These are phyloP conservation scores for Byssothecium circinans DNA, from an alignment of 2,329 filamentous ascomycete species.

Conservation along the genomic window DNA sequence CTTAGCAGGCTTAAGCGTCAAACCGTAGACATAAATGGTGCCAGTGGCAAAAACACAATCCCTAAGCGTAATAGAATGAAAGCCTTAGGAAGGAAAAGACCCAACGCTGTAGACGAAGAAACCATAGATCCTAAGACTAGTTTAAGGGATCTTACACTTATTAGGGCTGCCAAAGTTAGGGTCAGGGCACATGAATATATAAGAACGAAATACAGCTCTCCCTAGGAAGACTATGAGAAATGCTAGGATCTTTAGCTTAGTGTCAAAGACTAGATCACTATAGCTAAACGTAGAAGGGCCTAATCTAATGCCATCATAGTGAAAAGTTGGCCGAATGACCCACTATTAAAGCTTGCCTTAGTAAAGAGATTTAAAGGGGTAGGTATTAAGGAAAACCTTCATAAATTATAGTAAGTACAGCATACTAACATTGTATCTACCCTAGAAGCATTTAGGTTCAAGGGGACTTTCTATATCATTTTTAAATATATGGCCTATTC, in stretches of 20 bases:
- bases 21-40: background rate
- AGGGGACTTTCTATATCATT: conserved; percentile 5
- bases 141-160: conserved; percentile 1
- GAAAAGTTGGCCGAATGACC: conserved; percentile 5
- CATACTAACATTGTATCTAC: conserved; percentile 6
- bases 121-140: background rate
- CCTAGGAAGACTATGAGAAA: conserved; percentile 9
- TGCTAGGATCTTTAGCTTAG: conserved; percentile 8
- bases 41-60: background rate
- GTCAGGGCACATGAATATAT: conserved; percentile 9
- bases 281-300: conserved; percentile 7
- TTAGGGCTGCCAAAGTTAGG: background rate
- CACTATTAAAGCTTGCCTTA: conserved; percentile 3
- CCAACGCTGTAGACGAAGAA: conserved; percentile 1
- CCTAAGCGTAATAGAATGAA: conserved; percentile 2
- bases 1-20: background rate
- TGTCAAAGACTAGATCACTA: conserved; percentile 7
- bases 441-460: conserved; percentile 6
- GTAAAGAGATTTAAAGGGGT: conserved; percentile 4
- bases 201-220: conserved; percentile 6
- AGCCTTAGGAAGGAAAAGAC: conserved; percentile 3
- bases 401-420: conserved; percentile 3
- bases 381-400: conserved; percentile 2
- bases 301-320: conserved; percentile 2
- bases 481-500: conserved; percentile 12